Conservation (phyloP, 202 grass and related monocot genomes). For the Panicum hallii region DNA sequence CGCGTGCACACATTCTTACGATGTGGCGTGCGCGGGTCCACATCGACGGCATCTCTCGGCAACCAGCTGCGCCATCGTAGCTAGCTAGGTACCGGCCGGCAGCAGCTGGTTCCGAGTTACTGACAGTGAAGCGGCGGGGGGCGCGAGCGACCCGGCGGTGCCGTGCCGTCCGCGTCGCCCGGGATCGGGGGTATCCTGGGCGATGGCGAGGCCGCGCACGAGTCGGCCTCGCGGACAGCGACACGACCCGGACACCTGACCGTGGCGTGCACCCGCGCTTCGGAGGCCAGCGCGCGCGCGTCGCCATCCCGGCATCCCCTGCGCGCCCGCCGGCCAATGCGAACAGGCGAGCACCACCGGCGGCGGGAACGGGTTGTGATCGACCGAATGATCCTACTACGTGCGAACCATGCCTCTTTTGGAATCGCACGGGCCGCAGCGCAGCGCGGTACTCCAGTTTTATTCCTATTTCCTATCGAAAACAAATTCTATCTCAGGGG, state of each 20-base stretch:
- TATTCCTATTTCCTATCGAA: background rate
- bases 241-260: constrained; percentile 48
- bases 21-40: background rate
- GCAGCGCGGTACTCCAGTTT: background rate
- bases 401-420: constrained; percentile 41
- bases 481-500: background rate
- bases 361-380: background rate
- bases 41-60: background rate
- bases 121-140: constrained; percentile 12
- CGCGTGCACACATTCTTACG: background rate
- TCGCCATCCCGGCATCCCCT: constrained; percentile 14
- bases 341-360: background rate
- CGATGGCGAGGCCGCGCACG: constrained; percentile 43
- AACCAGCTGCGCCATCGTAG: background rate
- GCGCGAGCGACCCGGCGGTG: constrained; percentile 3
- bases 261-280: constrained; percentile 31
- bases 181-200: constrained; percentile 45
- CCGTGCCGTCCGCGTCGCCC: constrained; percentile 43
- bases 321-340: background rate
- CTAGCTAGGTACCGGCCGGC: background rate
- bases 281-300: background rate
- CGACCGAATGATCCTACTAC: constrained; percentile 14
- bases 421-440: background rate
- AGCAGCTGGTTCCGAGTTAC: constrained; percentile 1
- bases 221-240: constrained; percentile 39